Evolutionary conservation across 2,329 filamentous ascomycete genomes (phyloP), one percentile per base, ranked within the genome.

Genomic region (Macroventuria anomochaeta): DNA sequence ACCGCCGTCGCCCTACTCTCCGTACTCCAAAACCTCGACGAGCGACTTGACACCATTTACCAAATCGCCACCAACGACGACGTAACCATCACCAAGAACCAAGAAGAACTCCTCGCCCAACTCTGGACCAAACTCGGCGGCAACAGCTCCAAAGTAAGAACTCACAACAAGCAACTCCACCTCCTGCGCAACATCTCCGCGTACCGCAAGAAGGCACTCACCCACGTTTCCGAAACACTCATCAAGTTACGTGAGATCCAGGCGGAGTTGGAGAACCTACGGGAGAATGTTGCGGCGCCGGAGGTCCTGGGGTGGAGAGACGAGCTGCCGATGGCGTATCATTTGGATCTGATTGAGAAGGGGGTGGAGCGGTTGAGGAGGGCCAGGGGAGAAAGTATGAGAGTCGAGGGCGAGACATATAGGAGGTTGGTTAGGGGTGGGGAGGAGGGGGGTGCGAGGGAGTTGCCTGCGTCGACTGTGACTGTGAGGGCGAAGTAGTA

Each of bases 71-170:
- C 84, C 15, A 84, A 84, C 55, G 88, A 89, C 58, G 82, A 85
- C 38, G 76, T 84, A 47, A 80, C 79, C 46, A 80, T 88, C 21
- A 78, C 83, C 41, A 80, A 79, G 12, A 79, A 83, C 51, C 85
- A 85, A 34, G 85, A 87, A 50, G 84, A 90, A 54, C 81, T 91
- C 2, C 80, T 93, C 49, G 85, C 84, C 55, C 81, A 83, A 12
- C 78, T 95, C 7, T 92, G 90, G 88, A 89, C 87, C 0, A 83
- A 88, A 55, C 79, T 95, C 12, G 90, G 90, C 38, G 88, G 83
- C 17, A 91, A 93, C 70, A 78, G 80, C 26, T 76, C 78, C 15
- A 81, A 82, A 38, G 77, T 89, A 12, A 80, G 81, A 39, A 85
- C 85, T 58, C 82, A 89, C 55, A 80, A 86, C 47, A 76, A 79